Percentiles rank a stretch among this genome's conserved stretches.
These are phyloP conservation scores for Hypoxylon subgilvum DNA, from an alignment of 495 filamentous ascomycete species.

Conservation along the genomic window DNA sequence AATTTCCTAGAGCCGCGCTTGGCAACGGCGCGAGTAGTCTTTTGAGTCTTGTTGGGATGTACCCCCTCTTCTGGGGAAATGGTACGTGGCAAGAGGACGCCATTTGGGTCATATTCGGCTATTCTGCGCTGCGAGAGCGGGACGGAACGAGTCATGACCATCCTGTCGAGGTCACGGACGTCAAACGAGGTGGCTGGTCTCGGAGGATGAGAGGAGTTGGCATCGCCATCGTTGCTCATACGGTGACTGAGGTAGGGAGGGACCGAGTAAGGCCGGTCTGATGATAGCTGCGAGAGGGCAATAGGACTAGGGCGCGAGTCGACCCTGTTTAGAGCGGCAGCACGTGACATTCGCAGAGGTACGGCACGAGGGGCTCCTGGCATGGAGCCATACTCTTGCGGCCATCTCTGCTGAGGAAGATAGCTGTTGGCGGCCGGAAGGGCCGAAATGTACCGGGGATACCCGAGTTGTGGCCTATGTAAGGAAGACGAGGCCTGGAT, in stretches of 20 bases:
- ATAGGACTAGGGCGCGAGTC: conserved; percentile 5
- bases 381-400: conserved; percentile 22
- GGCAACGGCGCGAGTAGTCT: conserved; percentile 12
- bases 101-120: neutral
- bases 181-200: conserved; percentile 22
- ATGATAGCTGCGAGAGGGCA: conserved; percentile 4
- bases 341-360: conserved; percentile 23
- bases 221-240: neutral
- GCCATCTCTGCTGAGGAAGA: neutral
- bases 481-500: neutral
- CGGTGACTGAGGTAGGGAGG: conserved; percentile 6
- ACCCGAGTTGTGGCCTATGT: neutral
- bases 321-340: conserved; percentile 2
- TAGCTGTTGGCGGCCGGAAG: too few relatives aligned
- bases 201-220: neutral
- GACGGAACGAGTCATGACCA: neutral
- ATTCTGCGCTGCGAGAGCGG: neutral
- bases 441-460: too few relatives aligned
- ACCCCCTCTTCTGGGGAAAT: neutral
- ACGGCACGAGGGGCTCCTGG: conserved; percentile 15
- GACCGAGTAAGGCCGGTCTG: conserved; percentile 23
- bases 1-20: conserved; percentile 18
- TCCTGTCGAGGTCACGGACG: conserved; percentile 5
- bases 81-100: neutral
- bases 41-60: neutral